Conservation (phyloP, 2,329 filamentous ascomycete genomes). For the Zymoseptoria pseudotritici region DNA sequence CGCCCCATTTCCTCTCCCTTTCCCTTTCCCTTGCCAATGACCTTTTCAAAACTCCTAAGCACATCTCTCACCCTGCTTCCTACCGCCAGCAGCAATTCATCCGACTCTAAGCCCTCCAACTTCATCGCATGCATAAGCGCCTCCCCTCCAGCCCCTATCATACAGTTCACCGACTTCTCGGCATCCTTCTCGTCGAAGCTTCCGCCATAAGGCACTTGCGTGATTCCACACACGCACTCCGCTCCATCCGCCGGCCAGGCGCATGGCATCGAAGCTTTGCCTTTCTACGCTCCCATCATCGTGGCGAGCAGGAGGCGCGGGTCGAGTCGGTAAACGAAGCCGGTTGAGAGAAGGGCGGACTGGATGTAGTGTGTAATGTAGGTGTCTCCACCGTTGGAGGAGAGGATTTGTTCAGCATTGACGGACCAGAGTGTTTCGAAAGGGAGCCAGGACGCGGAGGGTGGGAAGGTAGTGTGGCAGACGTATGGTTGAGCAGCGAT, state of each 20-base stretch:
- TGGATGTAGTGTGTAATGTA: constrained; percentile 17
- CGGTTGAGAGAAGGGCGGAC: constrained; percentile 8
- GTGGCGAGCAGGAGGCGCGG: constrained; percentile 16
- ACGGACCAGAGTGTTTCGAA: constrained; percentile 15
- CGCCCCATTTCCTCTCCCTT: background rate
- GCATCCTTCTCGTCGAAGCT: constrained; percentile 8
- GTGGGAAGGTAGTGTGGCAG: background rate
- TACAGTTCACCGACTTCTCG: constrained; percentile 9
- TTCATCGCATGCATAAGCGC: background rate
- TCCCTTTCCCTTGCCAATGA: background rate
- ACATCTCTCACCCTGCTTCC: background rate
- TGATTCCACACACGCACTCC: constrained; percentile 13
- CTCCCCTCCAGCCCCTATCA: constrained; percentile 9
- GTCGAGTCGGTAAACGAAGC: constrained; percentile 11
- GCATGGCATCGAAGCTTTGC: constrained; percentile 12
- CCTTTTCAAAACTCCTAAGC: background rate
- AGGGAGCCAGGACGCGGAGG: constrained; percentile 9
- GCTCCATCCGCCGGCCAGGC: background rate
- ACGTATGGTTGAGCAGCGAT: background rate
- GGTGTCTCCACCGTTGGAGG: constrained; percentile 15
- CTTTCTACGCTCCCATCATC: constrained; percentile 18
- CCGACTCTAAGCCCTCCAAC: background rate
- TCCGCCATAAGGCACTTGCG: constrained; percentile 8
- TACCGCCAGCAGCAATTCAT: background rate
- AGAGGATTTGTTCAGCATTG: constrained; percentile 16